Percentiles rank a stretch among this genome's conserved stretches.
Evolutionary conservation across 495 filamentous ascomycete genomes (phyloP).

Genomic region (Trichocladium antarcticum): DNA sequence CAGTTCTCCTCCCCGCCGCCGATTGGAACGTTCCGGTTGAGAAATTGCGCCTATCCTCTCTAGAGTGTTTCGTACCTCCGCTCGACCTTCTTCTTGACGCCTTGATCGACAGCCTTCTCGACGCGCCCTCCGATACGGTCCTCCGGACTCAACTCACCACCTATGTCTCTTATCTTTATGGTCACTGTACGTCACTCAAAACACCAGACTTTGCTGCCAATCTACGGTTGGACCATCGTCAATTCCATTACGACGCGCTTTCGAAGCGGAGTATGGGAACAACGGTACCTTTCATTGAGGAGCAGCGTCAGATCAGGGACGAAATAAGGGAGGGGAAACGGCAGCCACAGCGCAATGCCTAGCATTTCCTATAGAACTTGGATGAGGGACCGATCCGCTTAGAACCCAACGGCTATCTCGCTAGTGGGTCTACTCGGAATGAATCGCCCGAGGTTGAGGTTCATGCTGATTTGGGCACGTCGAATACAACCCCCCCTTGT

Average conservation of each 20-base stretch:
- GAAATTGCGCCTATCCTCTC: background rate
- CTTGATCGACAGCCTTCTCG: background rate
- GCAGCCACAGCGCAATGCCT: background rate
- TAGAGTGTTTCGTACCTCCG: background rate
- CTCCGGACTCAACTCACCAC: background rate
- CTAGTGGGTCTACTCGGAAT: too few relatives aligned
- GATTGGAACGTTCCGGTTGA: background rate
- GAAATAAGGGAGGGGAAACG: background rate
- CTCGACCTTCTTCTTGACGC: background rate
- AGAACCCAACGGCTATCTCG: too few relatives aligned
- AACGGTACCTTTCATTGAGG: background rate
- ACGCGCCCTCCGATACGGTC: background rate
- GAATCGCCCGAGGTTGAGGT: too few relatives aligned
- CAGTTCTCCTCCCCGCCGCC: background rate
- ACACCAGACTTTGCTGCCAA: background rate
- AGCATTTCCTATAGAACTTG: too few relatives aligned
- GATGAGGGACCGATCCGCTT: too few relatives aligned
- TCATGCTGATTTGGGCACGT: too few relatives aligned
- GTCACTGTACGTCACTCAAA: background rate
- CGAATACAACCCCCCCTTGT: too few relatives aligned
- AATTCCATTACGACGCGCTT: conserved; percentile 4
- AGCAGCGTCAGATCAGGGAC: background rate
- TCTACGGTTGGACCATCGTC: background rate
- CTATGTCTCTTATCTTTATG: background rate
- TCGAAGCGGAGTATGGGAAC: conserved; percentile 2